These are phyloP conservation scores for Pseudogymnoascus sp. DNA, from an alignment of 2,329 filamentous ascomycete genomes.

Conservation along the genomic window DNA sequence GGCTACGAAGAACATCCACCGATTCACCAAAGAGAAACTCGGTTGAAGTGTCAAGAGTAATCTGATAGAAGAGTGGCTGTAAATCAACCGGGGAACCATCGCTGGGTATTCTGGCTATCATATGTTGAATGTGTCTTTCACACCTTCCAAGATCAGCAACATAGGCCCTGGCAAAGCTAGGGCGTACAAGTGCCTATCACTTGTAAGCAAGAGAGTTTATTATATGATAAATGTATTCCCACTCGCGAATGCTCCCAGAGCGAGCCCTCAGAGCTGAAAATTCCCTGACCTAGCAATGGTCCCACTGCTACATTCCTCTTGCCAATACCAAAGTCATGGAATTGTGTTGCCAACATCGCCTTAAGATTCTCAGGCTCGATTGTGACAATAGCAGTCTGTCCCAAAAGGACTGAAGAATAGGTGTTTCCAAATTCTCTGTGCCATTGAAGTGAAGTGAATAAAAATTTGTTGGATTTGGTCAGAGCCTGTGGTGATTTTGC, in stretches of 20 bases:
- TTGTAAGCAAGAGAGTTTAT: too few species aligned
- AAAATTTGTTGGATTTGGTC: too few species aligned
- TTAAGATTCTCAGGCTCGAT: slow-evolving; percentile 40
- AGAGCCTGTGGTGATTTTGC: too few species aligned
- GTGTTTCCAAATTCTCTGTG: too few species aligned
- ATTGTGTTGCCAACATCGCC: slow-evolving; percentile 44
- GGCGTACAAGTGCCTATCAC: slow-evolving; percentile 37
- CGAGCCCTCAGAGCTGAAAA: slow-evolving; percentile 26
- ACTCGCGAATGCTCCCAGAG: slow-evolving; percentile 18
- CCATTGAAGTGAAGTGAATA: too few species aligned
- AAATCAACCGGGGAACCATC: slow-evolving; percentile 24
- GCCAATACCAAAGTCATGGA: slow-evolving; percentile 40
- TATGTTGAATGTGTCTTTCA: slow-evolving; percentile 57
- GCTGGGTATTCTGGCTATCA: slow-evolving; percentile 38
- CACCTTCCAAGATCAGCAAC: slow-evolving; percentile 61
- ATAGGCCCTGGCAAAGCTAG: slow-evolving; percentile 46
- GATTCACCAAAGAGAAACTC: slow-evolving; percentile 49
- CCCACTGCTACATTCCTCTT: slow-evolving; percentile 38
- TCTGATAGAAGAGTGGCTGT: slow-evolving; percentile 37
- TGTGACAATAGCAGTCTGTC: too few species aligned
- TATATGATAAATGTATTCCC: too few species aligned
- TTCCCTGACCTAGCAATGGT: slow-evolving; percentile 24
- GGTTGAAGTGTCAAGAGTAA: slow-evolving; percentile 49
- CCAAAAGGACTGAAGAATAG: too few species aligned
- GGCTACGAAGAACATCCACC: slow-evolving; percentile 22